phyloP scores from a whole-genome alignment of 257 asterid genomes.

The Jacaranda copaia region DNA sequence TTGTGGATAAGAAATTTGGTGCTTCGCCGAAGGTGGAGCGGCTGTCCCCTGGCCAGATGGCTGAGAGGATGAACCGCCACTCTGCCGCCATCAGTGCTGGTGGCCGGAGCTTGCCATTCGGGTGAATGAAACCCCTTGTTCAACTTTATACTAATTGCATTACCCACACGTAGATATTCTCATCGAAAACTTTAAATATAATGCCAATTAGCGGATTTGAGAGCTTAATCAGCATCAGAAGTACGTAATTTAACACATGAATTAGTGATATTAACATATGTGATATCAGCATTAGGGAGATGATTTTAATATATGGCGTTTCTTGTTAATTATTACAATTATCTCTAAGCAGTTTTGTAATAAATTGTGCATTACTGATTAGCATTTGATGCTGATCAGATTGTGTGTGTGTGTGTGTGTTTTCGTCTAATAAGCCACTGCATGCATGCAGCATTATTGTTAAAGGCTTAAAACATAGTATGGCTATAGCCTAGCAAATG shows the following conservation, averaged over 20 bases:
- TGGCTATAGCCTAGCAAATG: no score
- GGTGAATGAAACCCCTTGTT: constrained; percentile 15
- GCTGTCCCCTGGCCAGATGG: constrained; percentile 41
- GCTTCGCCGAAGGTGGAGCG: constrained; percentile 17
- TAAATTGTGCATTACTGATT: neutral
- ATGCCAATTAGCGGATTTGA: neutral
- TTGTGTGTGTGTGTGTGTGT: neutral
- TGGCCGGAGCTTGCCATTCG: constrained; percentile 47
- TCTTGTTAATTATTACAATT: neutral
- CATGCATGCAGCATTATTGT: neutral
- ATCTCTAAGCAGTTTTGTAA: neutral
- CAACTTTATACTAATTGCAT: neutral
- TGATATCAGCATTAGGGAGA: neutral
- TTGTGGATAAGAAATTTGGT: constrained; percentile 28
- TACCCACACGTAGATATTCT: neutral
- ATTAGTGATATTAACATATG: neutral
- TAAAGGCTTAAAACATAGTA: no score
- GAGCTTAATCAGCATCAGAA: neutral
- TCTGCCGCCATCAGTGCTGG: constrained; percentile 21
- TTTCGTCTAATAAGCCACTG: no score
- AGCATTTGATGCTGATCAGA: neutral
- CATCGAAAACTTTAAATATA: neutral
- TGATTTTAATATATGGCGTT: neutral
- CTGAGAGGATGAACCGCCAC: constrained; percentile 31
- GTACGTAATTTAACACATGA: neutral